Percentiles rank a stretch among this genome's conserved stretches.
Conservation (phyloP, 768 basidiomycete species). For the Boletus reticulatus region DNA sequence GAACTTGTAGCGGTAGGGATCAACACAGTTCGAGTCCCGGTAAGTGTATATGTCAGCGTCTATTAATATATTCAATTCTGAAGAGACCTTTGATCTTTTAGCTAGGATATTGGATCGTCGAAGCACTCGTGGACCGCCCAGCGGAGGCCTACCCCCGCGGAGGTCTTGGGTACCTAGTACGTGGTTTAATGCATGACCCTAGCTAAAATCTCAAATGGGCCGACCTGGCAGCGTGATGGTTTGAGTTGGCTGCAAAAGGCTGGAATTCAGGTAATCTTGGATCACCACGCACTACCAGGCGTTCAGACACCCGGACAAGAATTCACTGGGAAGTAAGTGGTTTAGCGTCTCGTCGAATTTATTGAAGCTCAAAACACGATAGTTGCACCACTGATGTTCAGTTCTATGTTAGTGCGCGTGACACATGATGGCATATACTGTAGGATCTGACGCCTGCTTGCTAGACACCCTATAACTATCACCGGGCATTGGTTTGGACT, state of each 20-base stretch:
- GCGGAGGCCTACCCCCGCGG: constrained; percentile 68
- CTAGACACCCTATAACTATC: constrained; percentile 66
- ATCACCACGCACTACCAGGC: constrained; percentile 71
- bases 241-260: constrained; percentile 56
- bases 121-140: constrained; percentile 60
- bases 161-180: constrained; percentile 62
- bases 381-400: constrained; percentile 68
- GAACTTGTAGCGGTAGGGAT: constrained; percentile 53
- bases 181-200: constrained; percentile 11
- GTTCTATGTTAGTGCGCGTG: constrained; percentile 60
- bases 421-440: neutral
- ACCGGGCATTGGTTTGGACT: constrained; percentile 78
- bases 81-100: constrained; percentile 23
- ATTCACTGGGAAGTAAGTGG: constrained; percentile 65
- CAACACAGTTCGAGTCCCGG: constrained; percentile 77
- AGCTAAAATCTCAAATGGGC: neutral
- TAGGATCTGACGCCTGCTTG: constrained; percentile 1
- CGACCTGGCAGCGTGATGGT: constrained; percentile 52
- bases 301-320: constrained; percentile 57
- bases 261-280: constrained; percentile 64
- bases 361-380: constrained; percentile 1
- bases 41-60: constrained; percentile 30
- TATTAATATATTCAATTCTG: neutral
- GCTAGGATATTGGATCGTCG: constrained; percentile 85
- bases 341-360: neutral